Evolutionary conservation across 176 grass and related monocot species (phyloP), one percentile per base, ranked within the genome.

Genomic region (Carex scoparia): DNA sequence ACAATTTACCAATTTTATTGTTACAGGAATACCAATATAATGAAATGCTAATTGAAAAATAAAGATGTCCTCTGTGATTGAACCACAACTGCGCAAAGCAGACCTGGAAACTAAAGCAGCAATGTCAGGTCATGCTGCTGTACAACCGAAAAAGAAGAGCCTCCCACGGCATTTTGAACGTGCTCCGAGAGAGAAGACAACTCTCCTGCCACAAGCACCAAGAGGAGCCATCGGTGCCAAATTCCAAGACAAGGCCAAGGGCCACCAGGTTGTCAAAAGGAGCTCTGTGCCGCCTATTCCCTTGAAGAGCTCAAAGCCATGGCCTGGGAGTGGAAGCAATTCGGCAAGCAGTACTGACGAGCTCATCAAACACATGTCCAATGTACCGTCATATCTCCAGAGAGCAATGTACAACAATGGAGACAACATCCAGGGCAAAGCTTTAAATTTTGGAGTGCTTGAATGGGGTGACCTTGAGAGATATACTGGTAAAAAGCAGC

Each of bases 321-420:
- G 97, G 97, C 93, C 93, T 87, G 78, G 87, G 14, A 88, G 91
- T 84, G 93, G 90, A 60, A 82, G 15, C 40, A 82, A 19, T 3
- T 8, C 60, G 1, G 61, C 64, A 8, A 18, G 64, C 57, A 88
- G 84, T 67, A 77, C 84, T 69, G 97, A 96, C 69, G 97, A 96
- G 69, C 88, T 95, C 87, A 90, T 99, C 31, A 99, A 92, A 67
- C 90, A 99, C 87, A 94, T 95, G 93, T 95, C 93, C 58, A 92
- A 91, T 85, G 93, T 99, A 87, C 93, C 97, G 18, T 86, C 85
- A 28, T 96, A 99, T 94, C 87, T 99, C 66, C 93, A 92, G 88
- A 35, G 27, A 83, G 8, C 46, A 15, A 10, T 37, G 79, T 69
- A 66, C 84, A 91, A 51, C 58, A 92, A 54, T 67, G 51, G 65